A percentile compares a stretch with the other conserved stretches of the same genome.
phyloP scores from a whole-genome alignment of 1,139 yeast genomes.

The Casaregolazyma suthepensis region DNA sequence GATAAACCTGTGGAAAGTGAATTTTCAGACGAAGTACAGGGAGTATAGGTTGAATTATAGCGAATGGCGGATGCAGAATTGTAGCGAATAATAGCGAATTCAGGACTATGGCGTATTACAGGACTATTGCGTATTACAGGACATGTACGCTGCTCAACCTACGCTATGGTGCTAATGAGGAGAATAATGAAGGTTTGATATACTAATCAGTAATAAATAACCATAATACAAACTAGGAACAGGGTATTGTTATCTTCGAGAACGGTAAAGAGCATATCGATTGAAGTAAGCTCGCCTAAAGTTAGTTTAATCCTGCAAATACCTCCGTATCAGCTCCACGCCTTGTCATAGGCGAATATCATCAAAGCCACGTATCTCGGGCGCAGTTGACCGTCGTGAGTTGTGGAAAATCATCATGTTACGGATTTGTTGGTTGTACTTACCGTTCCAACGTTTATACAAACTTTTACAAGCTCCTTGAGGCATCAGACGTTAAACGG shows the following conservation, averaged over 20 bases:
- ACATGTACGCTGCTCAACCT: no score
- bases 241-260: background rate
- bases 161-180: background rate
- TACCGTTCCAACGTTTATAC: background rate
- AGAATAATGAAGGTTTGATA: background rate
- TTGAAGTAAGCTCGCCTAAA: no score
- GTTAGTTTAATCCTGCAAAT: background rate
- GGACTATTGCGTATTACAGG: no score
- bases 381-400: constrained; percentile 99
- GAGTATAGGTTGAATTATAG: constrained; percentile 16
- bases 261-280: no score
- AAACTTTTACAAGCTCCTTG: constrained; percentile 23
- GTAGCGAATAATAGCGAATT: no score
- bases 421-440: background rate
- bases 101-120: no score
- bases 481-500: constrained; percentile 34
- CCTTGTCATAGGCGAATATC: constrained; percentile 99
- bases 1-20: constrained; percentile 98
- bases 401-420: constrained; percentile 83
- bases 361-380: constrained; percentile 80
- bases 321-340: constrained; percentile 65
- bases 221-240: background rate
- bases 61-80: background rate
- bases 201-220: background rate
- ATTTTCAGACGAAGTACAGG: constrained; percentile 65